Conservation (phyloP, 306 rosid genomes). For the Casuarina glauca region DNA sequence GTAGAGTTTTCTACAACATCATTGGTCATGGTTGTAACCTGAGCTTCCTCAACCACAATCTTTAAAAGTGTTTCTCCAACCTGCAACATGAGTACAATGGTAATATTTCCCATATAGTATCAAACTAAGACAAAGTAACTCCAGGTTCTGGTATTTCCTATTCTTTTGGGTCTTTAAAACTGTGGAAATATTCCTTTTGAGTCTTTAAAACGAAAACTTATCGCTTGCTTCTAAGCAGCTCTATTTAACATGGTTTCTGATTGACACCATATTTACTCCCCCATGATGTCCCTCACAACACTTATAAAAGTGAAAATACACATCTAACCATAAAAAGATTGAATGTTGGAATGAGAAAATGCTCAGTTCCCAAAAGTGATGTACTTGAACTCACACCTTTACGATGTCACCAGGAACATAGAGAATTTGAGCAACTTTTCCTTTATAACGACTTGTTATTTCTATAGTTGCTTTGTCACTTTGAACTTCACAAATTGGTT, state of each 20-base stretch:
- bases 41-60: constrained; percentile 47
- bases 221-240: neutral
- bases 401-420: constrained; percentile 81
- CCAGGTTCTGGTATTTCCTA: neutral
- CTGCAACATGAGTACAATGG: constrained; percentile 41
- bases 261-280: neutral
- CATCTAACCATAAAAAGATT: neutral
- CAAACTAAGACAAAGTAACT: neutral
- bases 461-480: constrained; percentile 99
- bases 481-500: constrained; percentile 94
- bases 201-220: neutral
- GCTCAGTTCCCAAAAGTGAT: neutral
- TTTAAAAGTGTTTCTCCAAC: constrained; percentile 90
- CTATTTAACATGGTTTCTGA: neutral
- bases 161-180: neutral
- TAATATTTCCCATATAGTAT: neutral
- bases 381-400: constrained; percentile 52
- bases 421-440: constrained; percentile 63
- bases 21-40: constrained; percentile 24
- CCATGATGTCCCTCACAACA: neutral
- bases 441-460: constrained; percentile 92
- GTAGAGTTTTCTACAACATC: constrained; percentile 40
- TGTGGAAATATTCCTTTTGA: too few species aligned
- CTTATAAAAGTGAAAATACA: neutral
- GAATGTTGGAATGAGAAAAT: neutral